Percentiles rank a stretch among this genome's conserved stretches.
These are phyloP conservation scores for Erythrobasidium yunnanense DNA, from an alignment of 768 basidiomycete species.

Conservation along the genomic window DNA sequence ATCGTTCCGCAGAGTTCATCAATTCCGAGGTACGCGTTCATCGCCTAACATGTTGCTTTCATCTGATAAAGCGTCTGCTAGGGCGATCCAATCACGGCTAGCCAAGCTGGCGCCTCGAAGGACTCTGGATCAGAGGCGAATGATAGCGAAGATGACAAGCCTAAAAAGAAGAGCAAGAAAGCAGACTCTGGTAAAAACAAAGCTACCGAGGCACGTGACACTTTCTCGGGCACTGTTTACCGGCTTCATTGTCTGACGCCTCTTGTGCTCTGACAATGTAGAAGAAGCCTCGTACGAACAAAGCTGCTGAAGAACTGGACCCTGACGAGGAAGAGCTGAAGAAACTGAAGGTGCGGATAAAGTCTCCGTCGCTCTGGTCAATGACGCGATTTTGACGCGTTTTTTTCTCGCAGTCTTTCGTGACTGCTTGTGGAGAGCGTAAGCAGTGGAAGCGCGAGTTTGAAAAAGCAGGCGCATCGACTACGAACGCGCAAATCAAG, in stretches of 20 bases:
- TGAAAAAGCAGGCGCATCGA: background rate
- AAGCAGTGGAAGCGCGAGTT: constrained; percentile 18
- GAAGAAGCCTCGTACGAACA: constrained; percentile 1
- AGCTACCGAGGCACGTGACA: background rate
- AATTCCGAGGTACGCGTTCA: constrained; percentile 9
- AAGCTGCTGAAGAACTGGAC: background rate
- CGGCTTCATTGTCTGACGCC: too few species aligned
- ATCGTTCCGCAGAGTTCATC: constrained; percentile 12
- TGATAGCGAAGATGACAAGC: background rate
- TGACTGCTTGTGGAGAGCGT: constrained; percentile 19
- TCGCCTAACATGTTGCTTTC: background rate
- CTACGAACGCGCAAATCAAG: background rate
- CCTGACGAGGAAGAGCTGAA: constrained; percentile 23
- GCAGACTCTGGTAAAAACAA: background rate
- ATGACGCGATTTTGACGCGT: background rate
- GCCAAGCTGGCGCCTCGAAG: constrained; percentile 10
- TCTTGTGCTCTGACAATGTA: background rate
- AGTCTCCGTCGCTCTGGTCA: background rate
- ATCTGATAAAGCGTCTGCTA: background rate
- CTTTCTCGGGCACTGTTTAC: too few species aligned
- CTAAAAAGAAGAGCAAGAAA: background rate
- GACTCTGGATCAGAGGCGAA: background rate
- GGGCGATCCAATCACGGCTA: constrained; percentile 16
- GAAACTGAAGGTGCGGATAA: constrained; percentile 12
- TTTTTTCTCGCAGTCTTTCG: constrained; percentile 6